These are phyloP conservation scores for Insectozyma bohioensis DNA, from an alignment of 1,139 yeast genomes.

Conservation along the genomic window DNA sequence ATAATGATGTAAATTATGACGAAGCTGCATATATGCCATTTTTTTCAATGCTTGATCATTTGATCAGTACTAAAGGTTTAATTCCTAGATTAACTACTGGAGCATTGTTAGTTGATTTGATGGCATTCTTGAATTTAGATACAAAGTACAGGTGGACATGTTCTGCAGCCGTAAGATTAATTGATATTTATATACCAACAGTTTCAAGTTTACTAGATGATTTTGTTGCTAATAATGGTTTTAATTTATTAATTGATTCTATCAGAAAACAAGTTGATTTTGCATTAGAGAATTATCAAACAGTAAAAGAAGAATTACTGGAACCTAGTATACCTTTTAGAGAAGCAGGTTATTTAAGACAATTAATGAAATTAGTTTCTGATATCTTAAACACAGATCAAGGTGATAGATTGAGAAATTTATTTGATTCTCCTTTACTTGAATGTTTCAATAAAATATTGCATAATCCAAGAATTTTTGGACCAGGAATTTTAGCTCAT, in stretches of 20 bases:
- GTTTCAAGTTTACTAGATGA: conserved; percentile 51
- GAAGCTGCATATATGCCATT: conserved; percentile 54
- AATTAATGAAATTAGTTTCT: conserved; percentile 60
- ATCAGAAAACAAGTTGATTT: conserved; percentile 67
- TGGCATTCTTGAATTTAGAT: conserved; percentile 58
- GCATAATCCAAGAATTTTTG: conserved; percentile 60
- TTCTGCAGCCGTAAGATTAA: conserved; percentile 64
- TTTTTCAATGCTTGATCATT: conserved; percentile 57
- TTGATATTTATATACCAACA: conserved; percentile 53
- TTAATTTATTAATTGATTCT: conserved; percentile 57
- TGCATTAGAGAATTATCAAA: conserved; percentile 57
- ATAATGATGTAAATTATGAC: conserved; percentile 30
- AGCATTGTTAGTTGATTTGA: conserved; percentile 67
- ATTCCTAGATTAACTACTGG: conserved; percentile 53
- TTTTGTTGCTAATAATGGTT: conserved; percentile 69
- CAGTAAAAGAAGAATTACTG: conserved; percentile 41
- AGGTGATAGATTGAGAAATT: conserved; percentile 81
- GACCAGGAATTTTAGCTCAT: conserved; percentile 63
- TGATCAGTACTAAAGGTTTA: conserved; percentile 54
- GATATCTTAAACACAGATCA: conserved; percentile 69
- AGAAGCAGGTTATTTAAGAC: conserved; percentile 60
- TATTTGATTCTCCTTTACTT: conserved; percentile 81
- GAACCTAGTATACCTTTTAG: conserved; percentile 57
- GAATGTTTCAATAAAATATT: conserved; percentile 60
- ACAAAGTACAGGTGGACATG: conserved; percentile 56